Evolutionary conservation across 129 eudicot genomes (phyloP), one percentile per base, ranked within the genome.

Genomic region (Calendula officinalis): DNA sequence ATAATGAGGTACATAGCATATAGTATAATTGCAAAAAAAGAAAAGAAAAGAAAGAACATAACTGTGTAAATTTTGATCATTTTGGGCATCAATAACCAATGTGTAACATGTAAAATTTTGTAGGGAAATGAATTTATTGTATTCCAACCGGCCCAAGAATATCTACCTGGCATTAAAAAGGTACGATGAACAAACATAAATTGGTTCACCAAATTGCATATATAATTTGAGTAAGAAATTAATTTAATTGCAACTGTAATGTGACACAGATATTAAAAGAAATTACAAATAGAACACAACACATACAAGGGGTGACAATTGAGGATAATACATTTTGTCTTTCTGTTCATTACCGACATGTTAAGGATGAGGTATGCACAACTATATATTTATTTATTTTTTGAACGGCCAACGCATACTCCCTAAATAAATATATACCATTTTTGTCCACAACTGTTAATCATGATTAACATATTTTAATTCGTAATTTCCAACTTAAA

Each of bases 321-420:
- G 88, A 83, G 59, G 80, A 83, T 57, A 83, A 83, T 32, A 75
- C 63, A 35, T 83, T 83, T 59, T 83, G 88, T 53, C 53, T 79
- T 43, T 79, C 88, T 64, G 88, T 83, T 48, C 88, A 83, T 60
- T 79, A 71, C 58, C 69, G 88, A 41, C 81, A 83, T 75, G 88
- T 83, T 44, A 63, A 60, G 27, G 66, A 83, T 11, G 75, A 79
- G 84, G 88, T 83, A 70, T 45, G 66, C 66, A 69, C 30, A 22
- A n/a, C n/a, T n/a, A n/a, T n/a, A n/a, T n/a, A n/a, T n/a, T n/a
- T n/a, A n/a, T n/a, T n/a, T n/a, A n/a, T n/a, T n/a, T n/a, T n/a
- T n/a, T n/a, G n/a, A n/a, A n/a, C n/a, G n/a, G n/a, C n/a, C n/a
- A n/a, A n/a, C n/a, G n/a, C n/a, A n/a, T n/a, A n/a, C n/a, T n/a